These are phyloP conservation scores for Paraconiothyrium sp. DNA, from an alignment of 2,329 filamentous ascomycete species.

Conservation along the genomic window DNA sequence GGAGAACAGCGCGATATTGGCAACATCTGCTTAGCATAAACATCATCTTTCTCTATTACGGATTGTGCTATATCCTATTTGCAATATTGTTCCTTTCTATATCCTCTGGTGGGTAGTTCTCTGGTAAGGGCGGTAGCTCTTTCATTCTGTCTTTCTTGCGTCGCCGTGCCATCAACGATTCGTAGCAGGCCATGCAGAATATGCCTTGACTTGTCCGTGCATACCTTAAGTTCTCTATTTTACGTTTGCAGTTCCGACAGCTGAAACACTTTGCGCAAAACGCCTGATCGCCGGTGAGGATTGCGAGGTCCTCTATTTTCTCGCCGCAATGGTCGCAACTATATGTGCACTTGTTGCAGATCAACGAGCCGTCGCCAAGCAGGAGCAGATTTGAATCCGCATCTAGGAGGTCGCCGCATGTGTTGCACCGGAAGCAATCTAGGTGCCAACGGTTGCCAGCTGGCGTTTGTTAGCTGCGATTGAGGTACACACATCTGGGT, in stretches of 20 bases:
- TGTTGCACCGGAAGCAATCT: slow-evolving; percentile 98
- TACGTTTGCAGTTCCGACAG: slow-evolving; percentile 97
- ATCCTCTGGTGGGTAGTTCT: too few relatives aligned
- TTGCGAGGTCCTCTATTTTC: slow-evolving; percentile 98
- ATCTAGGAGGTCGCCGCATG: slow-evolving; percentile 92
- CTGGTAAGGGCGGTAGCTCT: too few relatives aligned
- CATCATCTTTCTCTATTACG: too few relatives aligned
- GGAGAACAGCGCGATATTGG: too few relatives aligned
- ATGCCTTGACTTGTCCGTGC: slow-evolving; percentile 97
- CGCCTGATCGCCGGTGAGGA: slow-evolving; percentile 95
- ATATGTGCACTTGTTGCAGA: slow-evolving; percentile 99
- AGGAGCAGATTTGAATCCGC: slow-evolving; percentile 97
- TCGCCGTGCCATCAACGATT: slow-evolving; percentile 91
- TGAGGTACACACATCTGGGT: slow-evolving; percentile 19
- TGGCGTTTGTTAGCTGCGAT: slow-evolving; percentile 53
- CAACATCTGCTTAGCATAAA: too few relatives aligned
- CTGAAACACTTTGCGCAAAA: slow-evolving; percentile 98
- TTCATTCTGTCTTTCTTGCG: slow-evolving; percentile 72
- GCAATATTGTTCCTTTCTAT: too few relatives aligned
- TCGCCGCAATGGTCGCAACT: slow-evolving; percentile 95
- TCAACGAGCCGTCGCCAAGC: slow-evolving; percentile 94
- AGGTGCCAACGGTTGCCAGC: slow-evolving; percentile 98
- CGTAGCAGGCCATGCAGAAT: slow-evolving; percentile 99
- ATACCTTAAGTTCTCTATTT: slow-evolving; percentile 98
- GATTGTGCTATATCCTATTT: too few relatives aligned